Conservation (phyloP, 164 flowering plant genomes). For the Vitis rotundifolia region DNA sequence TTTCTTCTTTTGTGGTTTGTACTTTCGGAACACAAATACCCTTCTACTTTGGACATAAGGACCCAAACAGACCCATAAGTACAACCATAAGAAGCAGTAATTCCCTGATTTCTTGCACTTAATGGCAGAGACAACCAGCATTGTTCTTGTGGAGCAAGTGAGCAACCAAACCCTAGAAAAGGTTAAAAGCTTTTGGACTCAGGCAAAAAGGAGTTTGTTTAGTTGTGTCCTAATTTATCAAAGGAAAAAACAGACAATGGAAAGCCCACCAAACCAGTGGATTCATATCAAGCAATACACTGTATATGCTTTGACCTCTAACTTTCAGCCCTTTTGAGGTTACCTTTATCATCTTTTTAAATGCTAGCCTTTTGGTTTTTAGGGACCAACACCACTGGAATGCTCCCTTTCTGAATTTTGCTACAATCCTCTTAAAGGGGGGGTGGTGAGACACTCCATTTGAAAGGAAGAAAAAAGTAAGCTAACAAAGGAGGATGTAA, state of each 20-base stretch:
- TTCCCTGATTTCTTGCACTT: no score
- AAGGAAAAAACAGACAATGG: conserved; percentile 8
- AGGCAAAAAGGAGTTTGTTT: conserved; percentile 7
- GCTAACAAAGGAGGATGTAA: no score
- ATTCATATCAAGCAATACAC: conserved; percentile 18
- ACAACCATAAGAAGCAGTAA: no score
- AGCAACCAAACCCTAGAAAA: conserved; percentile 12
- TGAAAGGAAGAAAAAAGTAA: neutral
- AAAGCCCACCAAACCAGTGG: conserved; percentile 30
- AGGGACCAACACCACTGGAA: neutral
- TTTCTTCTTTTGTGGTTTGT: no score
- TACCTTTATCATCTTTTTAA: conserved; percentile 13
- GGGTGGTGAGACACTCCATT: neutral
- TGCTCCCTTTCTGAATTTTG: neutral
- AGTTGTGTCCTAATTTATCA: conserved; percentile 2
- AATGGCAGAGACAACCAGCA: no score
- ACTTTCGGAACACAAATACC: no score
- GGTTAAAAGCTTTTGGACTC: conserved; percentile 19
- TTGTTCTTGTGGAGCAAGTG: neutral
- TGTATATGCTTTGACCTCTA: conserved; percentile 28
- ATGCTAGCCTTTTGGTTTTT: conserved; percentile 11
- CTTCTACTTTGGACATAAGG: no score
- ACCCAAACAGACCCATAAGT: no score
- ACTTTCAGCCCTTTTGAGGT: conserved; percentile 60
- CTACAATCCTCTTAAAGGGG: neutral